These are phyloP conservation scores for Diaporthe nobilis DNA, from an alignment of 2,329 filamentous ascomycete species.

Conservation along the genomic window DNA sequence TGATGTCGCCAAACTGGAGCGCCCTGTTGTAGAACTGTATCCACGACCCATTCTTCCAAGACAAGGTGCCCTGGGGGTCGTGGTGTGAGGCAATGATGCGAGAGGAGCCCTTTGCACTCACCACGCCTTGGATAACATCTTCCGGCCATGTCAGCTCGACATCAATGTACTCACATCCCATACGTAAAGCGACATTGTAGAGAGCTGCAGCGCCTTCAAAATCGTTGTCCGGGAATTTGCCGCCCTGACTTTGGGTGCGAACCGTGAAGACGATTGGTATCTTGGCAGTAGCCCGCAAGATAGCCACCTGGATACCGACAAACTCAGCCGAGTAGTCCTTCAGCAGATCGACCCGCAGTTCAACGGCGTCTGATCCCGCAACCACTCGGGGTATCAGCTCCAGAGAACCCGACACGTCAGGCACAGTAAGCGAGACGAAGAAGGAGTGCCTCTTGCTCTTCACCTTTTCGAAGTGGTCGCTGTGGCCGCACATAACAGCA, in stretches of 20 bases:
- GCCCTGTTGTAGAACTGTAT: slow-evolving; percentile 90
- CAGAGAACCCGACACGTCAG: slow-evolving; percentile 75
- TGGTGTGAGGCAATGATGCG: slow-evolving; percentile 97
- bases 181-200: slow-evolving; percentile 83
- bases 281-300: slow-evolving; percentile 79
- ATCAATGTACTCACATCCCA: slow-evolving; percentile 94
- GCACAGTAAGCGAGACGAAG: slow-evolving; percentile 92
- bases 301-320: slow-evolving; percentile 84
- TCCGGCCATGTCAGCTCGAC: slow-evolving; percentile 90
- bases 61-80: slow-evolving; percentile 82
- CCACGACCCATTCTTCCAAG: slow-evolving; percentile 96
- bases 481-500: slow-evolving; percentile 75
- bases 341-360: slow-evolving; percentile 92
- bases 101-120: slow-evolving; percentile 77
- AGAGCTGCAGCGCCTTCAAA: slow-evolving; percentile 79
- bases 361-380: slow-evolving; percentile 92
- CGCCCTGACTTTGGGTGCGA: slow-evolving; percentile 87
- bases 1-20: slow-evolving; percentile 89
- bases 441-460: slow-evolving; percentile 83
- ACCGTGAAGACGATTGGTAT: slow-evolving; percentile 94
- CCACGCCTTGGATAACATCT: slow-evolving; percentile 78
- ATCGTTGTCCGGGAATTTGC: slow-evolving; percentile 85
- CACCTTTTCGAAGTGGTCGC: slow-evolving; percentile 67
- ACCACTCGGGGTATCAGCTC: slow-evolving; percentile 79
- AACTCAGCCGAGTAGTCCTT: slow-evolving; percentile 83